Conservation (phyloP, 2,329 filamentous ascomycete genomes). For the Tothia fuscella region DNA sequence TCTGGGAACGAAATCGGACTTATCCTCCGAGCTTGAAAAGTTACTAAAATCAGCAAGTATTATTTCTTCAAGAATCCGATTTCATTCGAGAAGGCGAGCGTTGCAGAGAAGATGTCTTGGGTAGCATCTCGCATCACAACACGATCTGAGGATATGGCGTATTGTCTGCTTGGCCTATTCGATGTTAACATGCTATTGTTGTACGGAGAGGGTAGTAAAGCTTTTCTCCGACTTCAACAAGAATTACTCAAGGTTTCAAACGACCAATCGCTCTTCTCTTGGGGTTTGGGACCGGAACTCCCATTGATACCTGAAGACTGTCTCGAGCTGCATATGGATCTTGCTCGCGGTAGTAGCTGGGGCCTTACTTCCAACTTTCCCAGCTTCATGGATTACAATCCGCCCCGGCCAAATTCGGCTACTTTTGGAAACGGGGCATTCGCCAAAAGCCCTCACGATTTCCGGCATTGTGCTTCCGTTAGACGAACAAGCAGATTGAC, state of each 20-base stretch:
- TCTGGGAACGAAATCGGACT: constrained; percentile 19
- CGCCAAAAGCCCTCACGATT: no score
- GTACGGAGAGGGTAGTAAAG: constrained; percentile 1
- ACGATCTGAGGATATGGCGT: neutral
- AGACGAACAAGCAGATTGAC: no score
- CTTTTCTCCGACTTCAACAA: neutral
- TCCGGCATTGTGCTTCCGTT: no score
- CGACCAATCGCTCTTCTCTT: neutral
- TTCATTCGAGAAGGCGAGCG: neutral
- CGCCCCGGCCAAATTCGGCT: no score
- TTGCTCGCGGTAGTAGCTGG: no score
- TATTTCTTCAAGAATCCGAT: neutral
- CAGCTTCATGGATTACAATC: no score
- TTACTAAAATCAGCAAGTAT: constrained; percentile 13
- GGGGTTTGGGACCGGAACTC: no score
- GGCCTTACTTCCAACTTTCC: constrained; percentile 67
- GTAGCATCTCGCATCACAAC: neutral
- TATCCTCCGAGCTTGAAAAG: constrained; percentile 16
- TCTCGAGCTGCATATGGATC: no score
- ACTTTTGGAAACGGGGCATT: no score
- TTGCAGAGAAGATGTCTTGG: constrained; percentile 5
- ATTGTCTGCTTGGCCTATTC: neutral
- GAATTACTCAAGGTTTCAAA: neutral
- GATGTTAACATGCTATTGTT: constrained; percentile 1
- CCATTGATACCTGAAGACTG: no score